phyloP scores from a whole-genome alignment of 768 basidiomycete genomes.

The Suillus spraguei region DNA sequence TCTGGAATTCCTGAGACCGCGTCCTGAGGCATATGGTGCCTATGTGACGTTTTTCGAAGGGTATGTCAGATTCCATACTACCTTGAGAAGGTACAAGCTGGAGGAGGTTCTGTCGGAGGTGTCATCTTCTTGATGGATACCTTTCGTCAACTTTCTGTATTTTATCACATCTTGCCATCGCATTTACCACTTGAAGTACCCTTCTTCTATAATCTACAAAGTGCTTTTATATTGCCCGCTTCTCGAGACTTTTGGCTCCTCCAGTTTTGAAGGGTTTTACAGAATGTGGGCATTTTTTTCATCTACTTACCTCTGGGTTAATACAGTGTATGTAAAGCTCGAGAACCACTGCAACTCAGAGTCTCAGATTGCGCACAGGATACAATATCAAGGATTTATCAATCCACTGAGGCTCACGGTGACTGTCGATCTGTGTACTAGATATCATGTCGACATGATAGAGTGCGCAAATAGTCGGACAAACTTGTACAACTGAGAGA shows the following conservation, averaged over 20 bases:
- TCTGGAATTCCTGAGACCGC: conserved; percentile 20
- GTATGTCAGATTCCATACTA: conserved; percentile 23
- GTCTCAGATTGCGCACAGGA: too few relatives aligned
- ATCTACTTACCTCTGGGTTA: too few relatives aligned
- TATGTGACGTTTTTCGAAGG: conserved; percentile 16
- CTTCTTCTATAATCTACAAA: not conserved
- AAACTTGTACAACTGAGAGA: not conserved
- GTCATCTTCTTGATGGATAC: not conserved
- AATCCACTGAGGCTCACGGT: not conserved
- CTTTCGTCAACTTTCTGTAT: not conserved
- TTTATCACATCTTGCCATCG: not conserved
- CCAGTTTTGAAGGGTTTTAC: not conserved
- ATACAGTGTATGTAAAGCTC: too few relatives aligned
- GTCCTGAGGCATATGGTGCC: conserved; percentile 8
- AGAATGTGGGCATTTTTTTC: too few relatives aligned
- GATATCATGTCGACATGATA: not conserved
- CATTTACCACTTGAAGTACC: not conserved
- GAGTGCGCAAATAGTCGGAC: not conserved
- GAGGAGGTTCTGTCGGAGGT: conserved; percentile 13
- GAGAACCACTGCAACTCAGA: too few relatives aligned
- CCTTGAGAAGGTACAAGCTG: conserved; percentile 20
- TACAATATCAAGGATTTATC: not conserved
- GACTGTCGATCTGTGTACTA: not conserved
- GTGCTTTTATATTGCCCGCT: not conserved
- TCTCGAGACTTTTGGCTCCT: not conserved